Evolutionary conservation across 1,284 basidiomycete genomes (phyloP).

Genomic region (Ganoderma resinaceum): DNA sequence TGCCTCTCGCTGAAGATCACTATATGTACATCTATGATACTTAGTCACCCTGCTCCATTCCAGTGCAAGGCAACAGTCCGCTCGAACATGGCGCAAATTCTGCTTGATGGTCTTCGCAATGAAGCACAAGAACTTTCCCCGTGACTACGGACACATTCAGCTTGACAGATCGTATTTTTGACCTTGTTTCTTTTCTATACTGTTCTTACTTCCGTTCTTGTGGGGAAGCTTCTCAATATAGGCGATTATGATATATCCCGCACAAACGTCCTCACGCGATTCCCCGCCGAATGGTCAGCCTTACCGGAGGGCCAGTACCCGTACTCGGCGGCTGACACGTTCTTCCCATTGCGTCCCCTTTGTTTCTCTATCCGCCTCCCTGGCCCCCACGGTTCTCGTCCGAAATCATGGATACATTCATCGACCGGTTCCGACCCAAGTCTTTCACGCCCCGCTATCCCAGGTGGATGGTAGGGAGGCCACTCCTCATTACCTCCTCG

Average conservation of each 20-base stretch:
- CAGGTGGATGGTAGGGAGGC: conserved; percentile 57
- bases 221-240: background rate
- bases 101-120: conserved; percentile 19
- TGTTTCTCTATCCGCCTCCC: background rate
- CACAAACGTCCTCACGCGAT: background rate
- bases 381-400: background rate
- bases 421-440: conserved; percentile 35
- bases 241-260: background rate
- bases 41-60: conserved; percentile 41
- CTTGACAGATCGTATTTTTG: background rate
- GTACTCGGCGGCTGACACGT: background rate
- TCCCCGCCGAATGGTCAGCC: background rate
- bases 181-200: background rate
- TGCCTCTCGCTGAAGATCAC: background rate
- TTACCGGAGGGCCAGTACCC: background rate
- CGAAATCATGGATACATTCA: conserved; percentile 10
- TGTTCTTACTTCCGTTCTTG: background rate
- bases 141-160: background rate
- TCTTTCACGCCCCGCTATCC: conserved; percentile 55
- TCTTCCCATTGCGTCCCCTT: background rate
- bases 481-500: conserved; percentile 56
- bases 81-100: conserved; percentile 30
- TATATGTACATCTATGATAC: no score
- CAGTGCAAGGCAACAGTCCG: conserved; percentile 39
- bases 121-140: background rate